These are phyloP conservation scores for Trichocladium antarcticum DNA, from an alignment of 495 filamentous ascomycete species.

Conservation along the genomic window DNA sequence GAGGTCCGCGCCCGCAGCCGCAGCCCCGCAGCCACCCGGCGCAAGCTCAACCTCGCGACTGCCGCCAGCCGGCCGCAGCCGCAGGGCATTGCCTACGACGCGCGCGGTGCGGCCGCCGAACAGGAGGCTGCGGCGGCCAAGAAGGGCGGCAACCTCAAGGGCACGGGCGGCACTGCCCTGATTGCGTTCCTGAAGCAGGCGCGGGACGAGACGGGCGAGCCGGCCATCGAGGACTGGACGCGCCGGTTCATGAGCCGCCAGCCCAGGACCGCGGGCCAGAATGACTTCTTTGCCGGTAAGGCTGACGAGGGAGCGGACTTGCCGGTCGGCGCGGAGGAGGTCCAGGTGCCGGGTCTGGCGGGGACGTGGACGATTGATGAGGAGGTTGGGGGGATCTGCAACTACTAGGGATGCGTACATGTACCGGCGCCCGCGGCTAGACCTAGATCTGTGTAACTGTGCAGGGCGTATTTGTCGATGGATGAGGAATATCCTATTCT, in stretches of 20 bases:
- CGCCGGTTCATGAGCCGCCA: conserved; percentile 55
- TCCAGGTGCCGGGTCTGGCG: conserved; percentile 67
- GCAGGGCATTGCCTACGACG: conserved; percentile 26
- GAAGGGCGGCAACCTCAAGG: conserved; percentile 51
- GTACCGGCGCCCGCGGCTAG: too few species aligned
- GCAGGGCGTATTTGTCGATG: neutral
- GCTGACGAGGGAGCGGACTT: conserved; percentile 22
- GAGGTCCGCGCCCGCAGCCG: conserved; percentile 38
- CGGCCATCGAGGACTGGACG: conserved; percentile 76
- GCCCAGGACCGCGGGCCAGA: conserved; percentile 32
- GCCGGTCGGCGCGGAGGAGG: conserved; percentile 39
- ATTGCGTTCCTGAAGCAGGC: conserved; percentile 92
- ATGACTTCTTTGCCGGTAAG: conserved; percentile 55
- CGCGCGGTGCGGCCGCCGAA: conserved; percentile 11
- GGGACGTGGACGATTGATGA: conserved; percentile 81
- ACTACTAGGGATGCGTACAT: conserved; percentile 36
- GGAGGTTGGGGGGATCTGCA: conserved; percentile 49
- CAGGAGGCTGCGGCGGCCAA: conserved; percentile 16
- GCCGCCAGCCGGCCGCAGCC: conserved; percentile 39
- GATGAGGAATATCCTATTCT: too few species aligned
- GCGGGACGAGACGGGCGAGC: conserved; percentile 88
- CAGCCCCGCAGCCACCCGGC: conserved; percentile 32
- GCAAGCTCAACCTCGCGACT: conserved; percentile 55
- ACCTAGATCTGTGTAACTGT: too few species aligned
- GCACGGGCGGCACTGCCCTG: conserved; percentile 83